Base-by-base conservation (phyloP, 2,329 filamentous ascomycete species). In the Cercospora beticola region DNA sequence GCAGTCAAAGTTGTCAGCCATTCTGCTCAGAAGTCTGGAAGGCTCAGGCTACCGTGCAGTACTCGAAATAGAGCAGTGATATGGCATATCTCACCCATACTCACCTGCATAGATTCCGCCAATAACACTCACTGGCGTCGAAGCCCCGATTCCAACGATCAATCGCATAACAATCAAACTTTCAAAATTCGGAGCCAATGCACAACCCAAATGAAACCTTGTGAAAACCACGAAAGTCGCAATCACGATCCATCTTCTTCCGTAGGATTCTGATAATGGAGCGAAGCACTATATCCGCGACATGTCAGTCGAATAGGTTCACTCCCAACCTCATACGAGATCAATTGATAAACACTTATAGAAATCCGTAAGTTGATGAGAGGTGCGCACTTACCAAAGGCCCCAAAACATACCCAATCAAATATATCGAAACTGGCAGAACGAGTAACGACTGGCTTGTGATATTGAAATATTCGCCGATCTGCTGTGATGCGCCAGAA, bases 401-500 rank as follows among this genome's bases (percentile, higher is more conserved):
- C 0, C 82, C 82, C 5, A 80, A 73, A 8, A 82, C 78, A 68
- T 85, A 84, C 26, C 83, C 84, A 18, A 85, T 79, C 30, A 86
- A 76, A 66, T 82, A 86, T 26, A 85, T 83, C 3, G 83, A 85
- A 0, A 82, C 84, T 0, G 84, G 83, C 1, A 86, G 77, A 4
- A 85, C 82, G 3, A 76, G 69, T 28, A 83, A 75, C 16, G 77
- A 78, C 64, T 83, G 75, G 33, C 79, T 78, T 0, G 83, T 84
- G 67, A 90, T 79, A 63, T 82, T 75, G 79, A 89, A 92, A 72
- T 89, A 82, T 3, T 79, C 76, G 2, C 84, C 81, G 58, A 91
- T 89, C 62, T 83, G 85, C 2, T 85, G 82, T 2, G 88, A 83
- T 14, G 87, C 87, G 77, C 89, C 89, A 65, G 87, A 87, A 1